Conservation (phyloP, 257 asterid genomes). For the Rehmannia glutinosa region DNA sequence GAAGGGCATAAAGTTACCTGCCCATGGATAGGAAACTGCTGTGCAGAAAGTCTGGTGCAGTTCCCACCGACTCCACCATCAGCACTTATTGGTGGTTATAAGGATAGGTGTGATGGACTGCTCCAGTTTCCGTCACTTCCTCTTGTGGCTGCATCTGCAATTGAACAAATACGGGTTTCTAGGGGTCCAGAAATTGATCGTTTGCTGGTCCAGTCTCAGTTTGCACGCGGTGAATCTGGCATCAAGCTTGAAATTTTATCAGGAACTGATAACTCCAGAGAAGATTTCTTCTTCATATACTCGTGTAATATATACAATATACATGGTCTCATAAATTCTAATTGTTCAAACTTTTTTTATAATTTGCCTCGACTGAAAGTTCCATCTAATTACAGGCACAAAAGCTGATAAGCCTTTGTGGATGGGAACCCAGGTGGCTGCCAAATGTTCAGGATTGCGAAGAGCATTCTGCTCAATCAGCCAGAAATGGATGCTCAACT, state of each 20-base stretch:
- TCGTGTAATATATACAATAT: slow-evolving; percentile 54
- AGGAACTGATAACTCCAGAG: slow-evolving; percentile 61
- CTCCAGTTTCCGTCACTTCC: slow-evolving; percentile 98
- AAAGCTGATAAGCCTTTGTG: slow-evolving; percentile 93
- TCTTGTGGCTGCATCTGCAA: slow-evolving; percentile 66
- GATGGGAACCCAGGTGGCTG: slow-evolving; percentile 99
- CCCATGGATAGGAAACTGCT: slow-evolving; percentile 92
- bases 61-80: slow-evolving; percentile 99
- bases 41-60: slow-evolving; percentile 97
- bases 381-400: slow-evolving; percentile 61
- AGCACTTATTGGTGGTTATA: slow-evolving; percentile 94
- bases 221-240: slow-evolving; percentile 65
- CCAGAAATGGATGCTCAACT: slow-evolving; percentile 81
- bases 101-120: slow-evolving; percentile 96
- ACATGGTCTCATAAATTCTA: slow-evolving; percentile 9
- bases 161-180: slow-evolving; percentile 72
- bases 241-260: slow-evolving; percentile 57
- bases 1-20: slow-evolving; percentile 76
- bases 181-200: slow-evolving; percentile 87
- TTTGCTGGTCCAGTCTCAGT: slow-evolving; percentile 69
- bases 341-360: background rate
- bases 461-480: slow-evolving; percentile 98
- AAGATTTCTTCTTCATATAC: slow-evolving; percentile 64
- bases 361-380: background rate
- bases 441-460: slow-evolving; percentile 98